Conservation (phyloP, 2,329 filamentous ascomycete genomes). For the Colletotrichum gigasporum region DNA sequence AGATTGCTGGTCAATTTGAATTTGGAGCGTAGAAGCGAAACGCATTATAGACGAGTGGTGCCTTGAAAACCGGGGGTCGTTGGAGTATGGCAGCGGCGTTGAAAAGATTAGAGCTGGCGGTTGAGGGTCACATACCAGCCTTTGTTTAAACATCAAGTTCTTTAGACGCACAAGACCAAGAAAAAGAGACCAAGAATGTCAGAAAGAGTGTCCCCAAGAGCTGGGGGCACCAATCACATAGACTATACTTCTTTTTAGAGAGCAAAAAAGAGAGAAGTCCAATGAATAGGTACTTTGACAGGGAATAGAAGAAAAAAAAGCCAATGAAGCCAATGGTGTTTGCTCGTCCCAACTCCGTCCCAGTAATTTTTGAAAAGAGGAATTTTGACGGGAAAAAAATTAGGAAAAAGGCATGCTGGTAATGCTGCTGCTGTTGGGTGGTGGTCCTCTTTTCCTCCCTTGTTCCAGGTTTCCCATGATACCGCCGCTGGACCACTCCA, state of each 20-base stretch:
- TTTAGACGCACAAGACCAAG: no score
- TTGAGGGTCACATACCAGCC: no score
- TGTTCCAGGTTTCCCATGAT: background rate
- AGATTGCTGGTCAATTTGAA: no score
- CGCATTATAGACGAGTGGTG: no score
- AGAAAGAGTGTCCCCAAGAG: conserved; percentile 15
- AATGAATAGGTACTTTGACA: conserved; percentile 14
- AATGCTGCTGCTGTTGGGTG: background rate
- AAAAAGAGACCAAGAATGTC: background rate
- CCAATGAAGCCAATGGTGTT: background rate
- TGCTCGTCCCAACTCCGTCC: conserved; percentile 19
- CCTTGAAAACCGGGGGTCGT: no score
- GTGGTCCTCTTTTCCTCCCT: background rate
- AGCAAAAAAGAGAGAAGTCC: conserved; percentile 23
- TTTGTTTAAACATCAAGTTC: no score
- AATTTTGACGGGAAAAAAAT: background rate
- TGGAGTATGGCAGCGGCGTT: no score
- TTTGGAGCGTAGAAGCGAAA: no score
- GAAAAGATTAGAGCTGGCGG: no score
- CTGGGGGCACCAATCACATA: conserved; percentile 17
- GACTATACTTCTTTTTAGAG: conserved; percentile 10
- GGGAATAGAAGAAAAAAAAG: background rate
- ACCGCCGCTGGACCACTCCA: background rate
- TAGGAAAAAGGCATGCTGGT: conserved; percentile 4
- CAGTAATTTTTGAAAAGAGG: background rate